Percentiles rank a stretch among this genome's conserved stretches.
These are phyloP conservation scores for Barbarea vulgaris DNA, from an alignment of 345 rosid species.

Conservation along the genomic window DNA sequence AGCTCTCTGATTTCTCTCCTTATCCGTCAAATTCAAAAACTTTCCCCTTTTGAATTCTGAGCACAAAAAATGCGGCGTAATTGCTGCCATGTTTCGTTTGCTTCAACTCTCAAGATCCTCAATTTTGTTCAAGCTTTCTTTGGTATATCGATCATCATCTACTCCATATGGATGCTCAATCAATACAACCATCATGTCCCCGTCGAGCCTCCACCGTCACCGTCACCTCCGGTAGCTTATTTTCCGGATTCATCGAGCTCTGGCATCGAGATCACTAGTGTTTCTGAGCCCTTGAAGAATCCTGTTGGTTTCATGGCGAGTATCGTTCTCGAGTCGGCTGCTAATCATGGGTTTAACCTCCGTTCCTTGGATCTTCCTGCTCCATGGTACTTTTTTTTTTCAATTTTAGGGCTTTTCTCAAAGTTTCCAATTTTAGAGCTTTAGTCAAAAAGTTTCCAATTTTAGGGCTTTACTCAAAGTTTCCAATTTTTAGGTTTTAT, in stretches of 20 bases:
- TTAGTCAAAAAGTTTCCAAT: neutral
- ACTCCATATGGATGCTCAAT: conserved; percentile 88
- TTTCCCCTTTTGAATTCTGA: neutral
- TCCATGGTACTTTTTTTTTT: conserved; percentile 60
- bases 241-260: conserved; percentile 28
- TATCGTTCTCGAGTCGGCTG: conserved; percentile 43
- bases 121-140: conserved; percentile 73
- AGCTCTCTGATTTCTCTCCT: neutral
- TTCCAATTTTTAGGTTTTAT: neutral
- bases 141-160: conserved; percentile 64
- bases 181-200: conserved; percentile 66
- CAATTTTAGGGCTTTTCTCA: neutral
- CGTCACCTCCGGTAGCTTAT: conserved; percentile 10
- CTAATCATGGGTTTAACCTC: conserved; percentile 50
- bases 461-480: neutral
- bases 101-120: conserved; percentile 62
- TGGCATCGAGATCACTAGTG: conserved; percentile 25
- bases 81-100: conserved; percentile 72
- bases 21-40: neutral
- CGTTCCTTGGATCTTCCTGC: conserved; percentile 72
- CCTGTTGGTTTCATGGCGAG: conserved; percentile 40
- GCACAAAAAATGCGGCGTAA: conserved; percentile 56
- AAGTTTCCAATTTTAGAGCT: neutral
- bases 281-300: conserved; percentile 34
- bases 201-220: conserved; percentile 33